phyloP scores from a whole-genome alignment of 164 flowering plant species.

The Malania oleifera region DNA sequence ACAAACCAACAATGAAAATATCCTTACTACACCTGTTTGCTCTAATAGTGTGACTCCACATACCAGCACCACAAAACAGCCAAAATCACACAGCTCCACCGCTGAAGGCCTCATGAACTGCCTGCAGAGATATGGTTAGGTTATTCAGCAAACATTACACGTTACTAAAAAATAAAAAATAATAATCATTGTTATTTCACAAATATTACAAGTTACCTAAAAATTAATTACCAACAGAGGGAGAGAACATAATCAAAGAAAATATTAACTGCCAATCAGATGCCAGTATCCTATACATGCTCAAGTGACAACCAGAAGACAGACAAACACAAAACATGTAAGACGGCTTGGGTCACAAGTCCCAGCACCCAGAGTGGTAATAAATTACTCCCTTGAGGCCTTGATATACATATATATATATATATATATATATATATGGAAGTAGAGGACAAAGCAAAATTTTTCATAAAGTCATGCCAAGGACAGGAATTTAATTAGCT shows the following conservation, averaged over 20 bases:
- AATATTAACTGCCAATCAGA: neutral
- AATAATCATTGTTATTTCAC: slow-evolving; percentile 33
- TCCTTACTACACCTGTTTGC: slow-evolving; percentile 52
- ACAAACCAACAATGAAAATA: neutral
- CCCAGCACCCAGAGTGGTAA: too few relatives aligned
- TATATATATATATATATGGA: too few relatives aligned
- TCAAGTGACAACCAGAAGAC: too few relatives aligned
- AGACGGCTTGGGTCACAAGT: too few relatives aligned
- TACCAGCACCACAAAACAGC: slow-evolving; percentile 69
- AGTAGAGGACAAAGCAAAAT: too few relatives aligned
- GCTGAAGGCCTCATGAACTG: slow-evolving; percentile 81
- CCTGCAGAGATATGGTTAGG: slow-evolving; percentile 65
- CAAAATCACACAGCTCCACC: slow-evolving; percentile 80
- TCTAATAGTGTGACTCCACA: slow-evolving; percentile 68
- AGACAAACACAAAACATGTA: too few relatives aligned
- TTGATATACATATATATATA: too few relatives aligned
- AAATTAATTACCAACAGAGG: neutral
- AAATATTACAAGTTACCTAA: slow-evolving; percentile 13
- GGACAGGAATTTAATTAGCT: too few relatives aligned
- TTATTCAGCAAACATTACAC: slow-evolving; percentile 15
- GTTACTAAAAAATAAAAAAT: too few relatives aligned
- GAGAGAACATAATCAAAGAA: neutral
- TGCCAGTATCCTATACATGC: too few relatives aligned
- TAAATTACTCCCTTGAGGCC: too few relatives aligned
- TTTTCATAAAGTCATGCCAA: too few relatives aligned